Base-by-base conservation (phyloP, 345 rosid genomes). In the Hibiscus mutabilis region DNA sequence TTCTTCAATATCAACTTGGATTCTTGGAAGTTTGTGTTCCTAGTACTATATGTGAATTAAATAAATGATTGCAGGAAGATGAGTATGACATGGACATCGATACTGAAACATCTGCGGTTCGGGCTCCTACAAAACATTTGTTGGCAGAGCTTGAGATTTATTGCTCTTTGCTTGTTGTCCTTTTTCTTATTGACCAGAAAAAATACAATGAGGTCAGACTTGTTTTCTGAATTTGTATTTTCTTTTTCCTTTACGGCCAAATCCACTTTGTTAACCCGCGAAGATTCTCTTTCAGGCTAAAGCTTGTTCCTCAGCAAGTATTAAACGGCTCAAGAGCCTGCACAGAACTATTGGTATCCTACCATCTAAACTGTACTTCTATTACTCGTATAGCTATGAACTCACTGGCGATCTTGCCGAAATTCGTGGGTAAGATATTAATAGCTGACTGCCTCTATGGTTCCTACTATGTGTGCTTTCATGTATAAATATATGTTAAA, bases 251-350 rank as follows among this genome's bases (percentile, higher is more conserved):
- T 37, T n/a, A 31, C 10, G 51, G 58, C 59, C 11, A 16, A 75
- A 61, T 33, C 44, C 29, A 46, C 42, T 19, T n/a, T 47, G 37
- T 53, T 63, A 64, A 51, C 25, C 46, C 21, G 24, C 18, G 5
- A 55, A 18, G 27, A 5, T 11, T 19, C 35, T 75, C 15, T 81
- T 53, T 71, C 70, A 91, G 98, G 96, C 96, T 42, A 94, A 94
- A 86, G 89, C 86, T 79, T 94, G 97, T 81, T 85, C 96, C 57
- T 79, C 93, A 0, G 89, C 89, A 8, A 88, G 96, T 81, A 84
- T 94, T 75, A 82, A 77, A 71, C 84, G 91, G 25, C 82, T 90
- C 79, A 88, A 85, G 85, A 87, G 74, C 60, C 57, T 94, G 27
- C 87, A 91, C 81, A 76, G 85, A 76, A 94, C 92, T 25, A 80